These are phyloP conservation scores for Ormosia semicastrata DNA, from an alignment of 306 rosid species.

Conservation along the genomic window DNA sequence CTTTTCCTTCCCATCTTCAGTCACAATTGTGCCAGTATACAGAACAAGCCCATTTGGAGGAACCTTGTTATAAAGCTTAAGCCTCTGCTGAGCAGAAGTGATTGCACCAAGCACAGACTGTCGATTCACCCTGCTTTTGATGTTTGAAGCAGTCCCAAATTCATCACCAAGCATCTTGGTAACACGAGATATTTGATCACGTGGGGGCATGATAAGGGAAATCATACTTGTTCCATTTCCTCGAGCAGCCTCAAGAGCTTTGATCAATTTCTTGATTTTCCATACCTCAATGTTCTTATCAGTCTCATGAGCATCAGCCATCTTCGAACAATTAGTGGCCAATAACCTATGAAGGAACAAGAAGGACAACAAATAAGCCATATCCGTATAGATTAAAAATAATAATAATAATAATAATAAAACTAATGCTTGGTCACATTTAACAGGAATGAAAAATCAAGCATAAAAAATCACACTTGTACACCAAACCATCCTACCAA, in stretches of 20 bases:
- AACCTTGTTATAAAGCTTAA: conserved; percentile 83
- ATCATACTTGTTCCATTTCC: conserved; percentile 97
- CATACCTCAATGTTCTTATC: conserved; percentile 90
- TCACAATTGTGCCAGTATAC: conserved; percentile 81
- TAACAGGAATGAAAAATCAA: neutral
- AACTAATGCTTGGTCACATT: neutral
- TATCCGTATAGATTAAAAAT: neutral
- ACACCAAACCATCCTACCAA: neutral
- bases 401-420: no score
- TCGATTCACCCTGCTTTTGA: conserved; percentile 86
- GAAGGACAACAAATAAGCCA: conserved; percentile 18
- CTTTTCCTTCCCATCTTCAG: conserved; percentile 91
- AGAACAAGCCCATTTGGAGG: conserved; percentile 88
- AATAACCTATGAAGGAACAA: conserved; percentile 22
- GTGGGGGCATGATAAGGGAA: conserved; percentile 90
- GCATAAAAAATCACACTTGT: neutral
- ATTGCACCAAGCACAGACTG: conserved; percentile 90
- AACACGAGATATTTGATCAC: conserved; percentile 87
- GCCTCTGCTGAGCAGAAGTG: conserved; percentile 88
- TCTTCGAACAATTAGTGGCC: conserved; percentile 24
- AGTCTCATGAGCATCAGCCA: conserved; percentile 82
- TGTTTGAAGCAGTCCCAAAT: conserved; percentile 92
- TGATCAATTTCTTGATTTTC: conserved; percentile 88
- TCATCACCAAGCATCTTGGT: conserved; percentile 95
- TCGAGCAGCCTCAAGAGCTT: conserved; percentile 88